Evolutionary conservation across 2,329 filamentous ascomycete species (phyloP), one percentile per base, ranked within the genome.

Genomic region (Thermothelomyces thermophilus): DNA sequence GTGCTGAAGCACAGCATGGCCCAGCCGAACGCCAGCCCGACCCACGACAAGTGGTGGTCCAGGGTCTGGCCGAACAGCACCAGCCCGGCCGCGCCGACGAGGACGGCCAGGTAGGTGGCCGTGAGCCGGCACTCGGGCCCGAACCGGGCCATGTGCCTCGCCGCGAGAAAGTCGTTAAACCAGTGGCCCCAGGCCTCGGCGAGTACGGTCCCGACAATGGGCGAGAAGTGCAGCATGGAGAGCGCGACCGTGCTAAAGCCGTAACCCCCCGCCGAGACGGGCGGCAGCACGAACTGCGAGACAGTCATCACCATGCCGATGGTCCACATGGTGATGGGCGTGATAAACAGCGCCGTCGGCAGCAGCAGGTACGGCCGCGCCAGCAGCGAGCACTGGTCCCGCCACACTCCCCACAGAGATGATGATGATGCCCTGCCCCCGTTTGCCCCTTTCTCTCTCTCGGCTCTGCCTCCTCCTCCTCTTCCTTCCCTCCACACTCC

Each of bases 181-280:
- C 66, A 73, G 58, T 75, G 73, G 13, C 73, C 73, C 20, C 61
- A 56, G 3, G 71, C 48, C 55, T 73, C 71, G 9, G 72, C 73
- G 2, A 74, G 56, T n/a, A 73, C 54, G 1, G 68, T 66, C 3
- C 67, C 73, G 1, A 73, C 63, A 36, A 75, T 65, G 3, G 70
- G 70, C 1, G 70, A 69, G 54, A 75, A 73, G 58, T 75, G 75
- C 55, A 75, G 72, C 54, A 69, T 72, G 1, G 72, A 67, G 60
- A 56, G 44, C 5, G 41, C 53, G 0, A 35, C 53, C 52, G 48
- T 58, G 62, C 64, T 71, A 41, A 73, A 71, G n/a, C 68, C 65
- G 48, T 66, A 65, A 0, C 67, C 62, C 0, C 66, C 67, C 54
- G 71, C 68, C 9, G 61, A 64, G 48, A 70, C 67, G 3, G 70